Base-by-base conservation (phyloP, 495 filamentous ascomycete genomes). In the Saxophila tyrrhenica region DNA sequence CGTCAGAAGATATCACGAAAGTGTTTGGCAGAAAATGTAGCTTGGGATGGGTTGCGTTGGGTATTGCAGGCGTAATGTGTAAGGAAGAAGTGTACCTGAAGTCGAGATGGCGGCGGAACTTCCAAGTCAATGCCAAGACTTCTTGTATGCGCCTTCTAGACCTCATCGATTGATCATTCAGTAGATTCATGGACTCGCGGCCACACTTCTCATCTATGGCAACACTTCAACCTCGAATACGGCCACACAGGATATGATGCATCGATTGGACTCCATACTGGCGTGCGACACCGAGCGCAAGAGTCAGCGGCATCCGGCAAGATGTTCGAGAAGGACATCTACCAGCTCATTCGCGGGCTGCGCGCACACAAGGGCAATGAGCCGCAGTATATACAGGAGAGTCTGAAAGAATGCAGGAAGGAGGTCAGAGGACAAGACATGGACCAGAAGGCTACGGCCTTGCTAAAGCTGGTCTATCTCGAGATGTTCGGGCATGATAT, bases 401-500 rank as follows among this genome's bases (percentile, higher is more conserved):
- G 82, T 59, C 72, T 97, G 63, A 86, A 85, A 72, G 92, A 98
- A 88, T 98, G 92, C 69, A 88, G 88, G 59, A 70, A 80, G 48
- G 92, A 98, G 67, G 87, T 95, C 63, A 83, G 80, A 65, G 83
- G 85, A 53, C 83, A 89, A 69, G 92, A 98, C 69, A 87, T 95
- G 84, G 91, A 98, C 69, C 78, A 94, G 67, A 98, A 98, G 74
- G 88, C 92, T 11, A 96, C 89, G 10, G 94, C 92, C 39, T 75
- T 97, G 29, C 71, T 98, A 62, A 98, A 98, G 71, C 75, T 98
- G 52, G 83, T 94, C 38, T 98, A 98, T 66, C 78, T 98, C 56
- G 92, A 98, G 67, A 98, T 98, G 92, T 89, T 95, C 65, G 92
- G 92, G 11, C 86, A 98, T 64, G 92, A 98, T 70, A 98, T 98